Base-by-base conservation (phyloP, 805 yeast genomes). In the Pichia occidentalis region DNA sequence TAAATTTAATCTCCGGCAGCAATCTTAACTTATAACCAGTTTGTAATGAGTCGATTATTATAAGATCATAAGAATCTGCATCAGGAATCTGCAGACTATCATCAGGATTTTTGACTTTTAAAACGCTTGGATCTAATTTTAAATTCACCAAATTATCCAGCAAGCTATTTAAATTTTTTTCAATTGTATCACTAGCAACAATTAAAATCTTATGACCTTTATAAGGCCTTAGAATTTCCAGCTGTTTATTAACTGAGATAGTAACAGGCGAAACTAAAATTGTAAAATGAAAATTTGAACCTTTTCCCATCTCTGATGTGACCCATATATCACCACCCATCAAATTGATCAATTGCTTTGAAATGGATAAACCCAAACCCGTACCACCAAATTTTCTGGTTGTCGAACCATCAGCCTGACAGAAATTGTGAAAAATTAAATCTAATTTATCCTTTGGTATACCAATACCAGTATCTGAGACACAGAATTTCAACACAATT, bases 251-350 rank as follows among this genome's bases (percentile, higher is more conserved):
- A 44, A 81, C 67, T 29, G 76, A 69, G 13, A 77, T 73, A 42
- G 65, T 65, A 1, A 90, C 84, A 7, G 85, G 85, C 4, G 84
- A 69, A n/a, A 85, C 86, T 34, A 80, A 71, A 17, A 85, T 75
- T 0, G 95, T 83, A 60, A 85, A 85, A 60, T 76, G 81, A 57
- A 85, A 85, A 52, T 81, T 79, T 3, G 94, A 83, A 2, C 95
- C 95, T 51, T 72, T 67, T 19, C 90, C 92, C 53, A 77, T 83
- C 43, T 70, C 71, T 1, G 94, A 83, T 17, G 84, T 75, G 20
- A 86, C 95, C 95, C 95, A 85, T 45, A 85, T 85, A 46, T 82
- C 90, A 56, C 95, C 95, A 29, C 95, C 95, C 95, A 86, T 85
- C 47, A 85, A 69, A 52, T 84, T 88, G 53, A 86, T 85, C 49